These are phyloP conservation scores for Teratosphaeria gauchensis DNA, from an alignment of 2,329 filamentous ascomycete species.

Conservation along the genomic window DNA sequence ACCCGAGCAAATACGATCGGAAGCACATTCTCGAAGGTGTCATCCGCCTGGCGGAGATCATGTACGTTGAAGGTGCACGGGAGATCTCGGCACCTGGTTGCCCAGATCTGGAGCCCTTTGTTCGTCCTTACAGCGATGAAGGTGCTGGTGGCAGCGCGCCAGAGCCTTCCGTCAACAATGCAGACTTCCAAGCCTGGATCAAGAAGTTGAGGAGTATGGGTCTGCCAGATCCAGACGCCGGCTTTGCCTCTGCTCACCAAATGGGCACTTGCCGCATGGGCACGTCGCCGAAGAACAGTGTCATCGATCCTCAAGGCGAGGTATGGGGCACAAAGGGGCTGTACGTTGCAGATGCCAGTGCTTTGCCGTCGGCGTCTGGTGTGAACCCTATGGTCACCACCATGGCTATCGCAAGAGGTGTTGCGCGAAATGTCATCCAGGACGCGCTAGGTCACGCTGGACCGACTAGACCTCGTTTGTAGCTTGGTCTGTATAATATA, in stretches of 20 bases:
- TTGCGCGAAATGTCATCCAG: constrained; percentile 45
- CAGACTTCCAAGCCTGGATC: constrained; percentile 53
- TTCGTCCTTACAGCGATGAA: constrained; percentile 27
- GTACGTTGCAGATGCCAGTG: constrained; percentile 64
- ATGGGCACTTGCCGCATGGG: constrained; percentile 74
- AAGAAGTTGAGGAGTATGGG: constrained; percentile 40
- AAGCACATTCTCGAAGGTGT: constrained; percentile 62
- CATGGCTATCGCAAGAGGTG: constrained; percentile 61
- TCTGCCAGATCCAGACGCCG: constrained; percentile 39
- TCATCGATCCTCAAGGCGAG: constrained; percentile 33
- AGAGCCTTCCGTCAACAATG: constrained; percentile 41
- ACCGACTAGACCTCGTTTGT: neutral
- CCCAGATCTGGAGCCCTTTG: constrained; percentile 55
- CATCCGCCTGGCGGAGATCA: constrained; percentile 62
- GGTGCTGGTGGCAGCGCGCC: constrained; percentile 11
- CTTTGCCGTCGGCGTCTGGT: constrained; percentile 66
- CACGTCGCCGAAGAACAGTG: constrained; percentile 31
- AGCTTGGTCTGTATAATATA: neutral
- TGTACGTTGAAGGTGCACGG: constrained; percentile 67
- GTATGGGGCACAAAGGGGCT: constrained; percentile 58
- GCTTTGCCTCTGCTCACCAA: constrained; percentile 66
- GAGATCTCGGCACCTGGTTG: constrained; percentile 60
- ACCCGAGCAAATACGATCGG: constrained; percentile 60
- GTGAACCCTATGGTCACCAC: constrained; percentile 75
- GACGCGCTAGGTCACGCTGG: neutral